phyloP scores from a whole-genome alignment of 2,329 filamentous ascomycete species.

The Scolecobasidium constrictum region DNA sequence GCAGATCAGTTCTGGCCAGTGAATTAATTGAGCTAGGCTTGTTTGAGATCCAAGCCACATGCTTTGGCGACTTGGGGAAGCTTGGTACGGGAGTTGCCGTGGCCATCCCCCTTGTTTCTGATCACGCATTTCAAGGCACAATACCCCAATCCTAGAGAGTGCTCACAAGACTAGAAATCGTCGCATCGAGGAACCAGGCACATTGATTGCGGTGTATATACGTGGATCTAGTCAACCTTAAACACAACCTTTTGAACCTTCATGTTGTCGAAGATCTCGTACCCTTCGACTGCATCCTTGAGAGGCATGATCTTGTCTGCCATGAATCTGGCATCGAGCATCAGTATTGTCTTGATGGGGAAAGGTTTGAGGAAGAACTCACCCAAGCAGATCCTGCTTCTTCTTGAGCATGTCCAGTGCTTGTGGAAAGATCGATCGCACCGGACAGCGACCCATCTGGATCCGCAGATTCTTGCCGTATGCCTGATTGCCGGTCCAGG shows the following conservation, averaged over 20 bases:
- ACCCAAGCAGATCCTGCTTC: constrained; percentile 39
- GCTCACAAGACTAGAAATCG: too few relatives aligned
- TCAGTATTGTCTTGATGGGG: constrained; percentile 4
- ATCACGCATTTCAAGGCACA: too few relatives aligned
- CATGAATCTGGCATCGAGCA: constrained; percentile 30
- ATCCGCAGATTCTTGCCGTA: constrained; percentile 40
- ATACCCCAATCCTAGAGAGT: too few relatives aligned
- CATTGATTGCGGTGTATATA: too few relatives aligned
- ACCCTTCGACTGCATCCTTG: constrained; percentile 39
- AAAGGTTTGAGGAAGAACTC: constrained; percentile 10
- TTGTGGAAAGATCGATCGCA: constrained; percentile 37
- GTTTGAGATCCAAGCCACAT: too few relatives aligned
- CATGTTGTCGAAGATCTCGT: constrained; percentile 42
- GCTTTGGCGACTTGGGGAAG: too few relatives aligned
- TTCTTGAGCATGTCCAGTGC: constrained; percentile 33
- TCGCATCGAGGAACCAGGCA: too few relatives aligned
- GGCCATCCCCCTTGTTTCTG: too few relatives aligned
- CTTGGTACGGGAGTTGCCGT: too few relatives aligned
- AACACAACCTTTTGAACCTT: constrained; percentile 44
- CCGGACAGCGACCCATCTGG: constrained; percentile 40
- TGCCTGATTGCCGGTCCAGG: constrained; percentile 36
- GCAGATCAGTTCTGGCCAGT: too few relatives aligned
- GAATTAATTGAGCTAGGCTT: too few relatives aligned
- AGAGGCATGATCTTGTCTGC: constrained; percentile 42
- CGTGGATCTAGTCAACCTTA: constrained; percentile 18